Evolutionary conservation across 768 basidiomycete species (phyloP).

Genomic region (Boletales sp.): DNA sequence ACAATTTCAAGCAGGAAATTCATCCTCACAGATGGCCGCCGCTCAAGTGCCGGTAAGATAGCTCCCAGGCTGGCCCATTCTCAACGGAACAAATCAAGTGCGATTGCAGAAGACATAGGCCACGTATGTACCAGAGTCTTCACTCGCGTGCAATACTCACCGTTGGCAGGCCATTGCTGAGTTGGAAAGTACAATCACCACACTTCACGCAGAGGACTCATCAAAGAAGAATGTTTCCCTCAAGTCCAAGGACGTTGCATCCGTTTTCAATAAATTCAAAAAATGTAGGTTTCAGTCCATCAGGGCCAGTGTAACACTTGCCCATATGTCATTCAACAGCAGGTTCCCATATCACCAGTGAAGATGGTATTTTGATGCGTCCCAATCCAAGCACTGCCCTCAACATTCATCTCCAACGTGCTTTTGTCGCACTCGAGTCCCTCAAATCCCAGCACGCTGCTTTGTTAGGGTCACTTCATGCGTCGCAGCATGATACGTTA

Average conservation of each 20-base stretch:
- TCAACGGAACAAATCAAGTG: constrained; percentile 46
- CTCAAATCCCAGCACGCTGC: constrained; percentile 60
- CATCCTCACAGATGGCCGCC: constrained; percentile 38
- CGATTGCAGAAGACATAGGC: constrained; percentile 65
- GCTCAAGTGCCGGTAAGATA: constrained; percentile 34
- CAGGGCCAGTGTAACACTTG: not conserved
- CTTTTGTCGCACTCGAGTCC: constrained; percentile 45
- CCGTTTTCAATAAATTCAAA: constrained; percentile 60
- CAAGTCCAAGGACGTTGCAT: constrained; percentile 33
- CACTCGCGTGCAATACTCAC: constrained; percentile 2
- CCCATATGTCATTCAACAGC: constrained; percentile 12
- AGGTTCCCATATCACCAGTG: constrained; percentile 17
- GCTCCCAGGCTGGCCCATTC: constrained; percentile 41
- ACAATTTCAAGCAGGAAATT: constrained; percentile 49
- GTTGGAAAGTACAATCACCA: constrained; percentile 51
- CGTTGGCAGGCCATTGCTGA: constrained; percentile 50
- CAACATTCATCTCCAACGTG: constrained; percentile 36
- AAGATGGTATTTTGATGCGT: constrained; percentile 25
- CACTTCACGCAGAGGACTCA: constrained; percentile 38
- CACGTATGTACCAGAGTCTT: constrained; percentile 39
- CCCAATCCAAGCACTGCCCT: constrained; percentile 15
- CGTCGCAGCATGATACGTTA: constrained; percentile 27
- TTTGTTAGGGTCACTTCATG: constrained; percentile 43
- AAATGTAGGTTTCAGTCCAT: constrained; percentile 39
- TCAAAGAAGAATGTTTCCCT: constrained; percentile 34